phyloP scores from a whole-genome alignment of 2,329 filamentous ascomycete species.

The Botrytis squamosa region DNA sequence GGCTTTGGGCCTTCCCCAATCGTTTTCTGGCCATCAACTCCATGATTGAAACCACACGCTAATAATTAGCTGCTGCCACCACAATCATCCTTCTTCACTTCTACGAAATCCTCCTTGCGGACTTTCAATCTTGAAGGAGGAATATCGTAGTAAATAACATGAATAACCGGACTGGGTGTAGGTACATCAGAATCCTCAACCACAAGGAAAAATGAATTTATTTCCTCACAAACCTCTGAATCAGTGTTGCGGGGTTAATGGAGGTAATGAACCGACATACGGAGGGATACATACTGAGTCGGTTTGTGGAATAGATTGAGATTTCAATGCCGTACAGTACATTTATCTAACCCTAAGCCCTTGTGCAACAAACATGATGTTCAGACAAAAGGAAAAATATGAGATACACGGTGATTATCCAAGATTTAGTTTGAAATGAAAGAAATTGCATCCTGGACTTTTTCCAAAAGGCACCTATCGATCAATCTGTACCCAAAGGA shows the following conservation, averaged over 20 bases:
- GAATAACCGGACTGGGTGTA: neutral
- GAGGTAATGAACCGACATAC: neutral
- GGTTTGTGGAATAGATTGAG: neutral
- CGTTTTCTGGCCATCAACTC: neutral
- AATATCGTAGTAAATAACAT: constrained; percentile 2
- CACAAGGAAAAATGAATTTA: neutral
- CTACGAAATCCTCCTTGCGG: neutral
- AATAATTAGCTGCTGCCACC: neutral
- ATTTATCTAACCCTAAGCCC: neutral
- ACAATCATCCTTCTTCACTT: neutral
- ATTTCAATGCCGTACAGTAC: neutral
- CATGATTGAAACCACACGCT: neutral
- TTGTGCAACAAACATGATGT: neutral
- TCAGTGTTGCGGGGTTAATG: neutral
- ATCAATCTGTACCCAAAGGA: neutral
- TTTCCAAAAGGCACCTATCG: neutral
- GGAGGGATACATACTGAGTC: neutral
- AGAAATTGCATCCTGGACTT: neutral
- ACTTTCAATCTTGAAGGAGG: neutral
- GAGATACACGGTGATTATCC: neutral
- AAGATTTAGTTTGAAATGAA: neutral
- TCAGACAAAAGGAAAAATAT: neutral
- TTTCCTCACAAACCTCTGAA: neutral
- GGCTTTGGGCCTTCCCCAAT: too few species aligned
- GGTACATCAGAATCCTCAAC: constrained; percentile 6